These are phyloP conservation scores for Macrophomina tecta DNA, from an alignment of 2,329 filamentous ascomycete genomes.

Conservation along the genomic window DNA sequence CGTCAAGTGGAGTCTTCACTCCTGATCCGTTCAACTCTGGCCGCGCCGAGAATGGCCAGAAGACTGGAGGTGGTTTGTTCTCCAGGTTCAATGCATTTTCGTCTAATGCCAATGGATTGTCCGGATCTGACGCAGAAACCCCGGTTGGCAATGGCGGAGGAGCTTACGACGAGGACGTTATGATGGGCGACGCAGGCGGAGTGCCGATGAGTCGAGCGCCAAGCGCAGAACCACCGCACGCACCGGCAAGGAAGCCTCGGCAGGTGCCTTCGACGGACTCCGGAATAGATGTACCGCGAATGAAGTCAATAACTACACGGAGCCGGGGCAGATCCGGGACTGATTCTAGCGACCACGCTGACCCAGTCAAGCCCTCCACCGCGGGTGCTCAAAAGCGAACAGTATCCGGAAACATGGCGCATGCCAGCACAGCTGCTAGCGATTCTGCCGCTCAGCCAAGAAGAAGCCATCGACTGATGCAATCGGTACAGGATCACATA, in stretches of 20 bases:
- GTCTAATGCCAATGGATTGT: conserved; percentile 32
- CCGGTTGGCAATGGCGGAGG: conserved; percentile 51
- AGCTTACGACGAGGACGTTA: conserved; percentile 51
- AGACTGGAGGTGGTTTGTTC: conserved; percentile 43
- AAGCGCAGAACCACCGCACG: conserved; percentile 54
- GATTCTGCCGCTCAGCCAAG: conserved; percentile 51
- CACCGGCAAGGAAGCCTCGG: conserved; percentile 51
- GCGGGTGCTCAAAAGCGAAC: conserved; percentile 78
- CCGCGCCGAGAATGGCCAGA: conserved; percentile 41
- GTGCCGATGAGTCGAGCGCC: conserved; percentile 38
- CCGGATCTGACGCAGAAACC: conserved; percentile 50
- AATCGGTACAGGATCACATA: conserved; percentile 65
- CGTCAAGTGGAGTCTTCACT: conserved; percentile 32
- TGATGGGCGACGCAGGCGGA: conserved; percentile 46
- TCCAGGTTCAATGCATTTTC: conserved; percentile 49
- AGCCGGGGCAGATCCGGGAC: conserved; percentile 47
- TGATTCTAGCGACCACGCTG: conserved; percentile 46
- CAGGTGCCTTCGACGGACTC: conserved; percentile 40
- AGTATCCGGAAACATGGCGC: conserved; percentile 78
- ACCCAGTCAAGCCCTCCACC: conserved; percentile 41
- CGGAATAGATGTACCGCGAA: conserved; percentile 43
- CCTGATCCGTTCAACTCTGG: conserved; percentile 54
- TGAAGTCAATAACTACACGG: conserved; percentile 48
- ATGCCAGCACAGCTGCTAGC: conserved; percentile 40
- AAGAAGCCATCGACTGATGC: conserved; percentile 51